Base-by-base conservation (phyloP, 306 rosid species). In the Astragalus glycyphyllos region DNA sequence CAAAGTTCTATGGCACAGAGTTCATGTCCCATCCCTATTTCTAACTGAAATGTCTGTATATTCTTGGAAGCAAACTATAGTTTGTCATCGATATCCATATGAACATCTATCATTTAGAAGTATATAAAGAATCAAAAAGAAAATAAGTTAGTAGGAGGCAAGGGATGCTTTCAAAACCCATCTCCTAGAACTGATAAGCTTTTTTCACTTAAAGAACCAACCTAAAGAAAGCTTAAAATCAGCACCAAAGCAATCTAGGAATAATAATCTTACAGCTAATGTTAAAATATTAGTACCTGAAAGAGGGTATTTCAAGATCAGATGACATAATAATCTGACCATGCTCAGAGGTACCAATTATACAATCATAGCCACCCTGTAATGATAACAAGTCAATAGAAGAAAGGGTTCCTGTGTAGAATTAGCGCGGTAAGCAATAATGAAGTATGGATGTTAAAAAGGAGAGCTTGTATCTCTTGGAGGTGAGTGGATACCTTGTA, bases 291-390 rank as follows among this genome's bases (percentile, higher is more conserved):
- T n/a, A 34, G 35, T 76, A 94, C 98, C 96, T 87, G 83, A 91
- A 91, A 60, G 86, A 64, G 59, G 96, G 99, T 64, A 94, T 66
- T 54, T 73, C 83, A 69, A 94, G 95, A 35, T 89, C 88, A 51
- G 91, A 89, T 17, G 97, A 89, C 63, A 76, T 89, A 13, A 86
- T 71, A 73, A 83, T 71, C 58, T 58, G 86, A 62, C 97, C 99
- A 12, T 84, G 97, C 88, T 94, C 99, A n/a, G 99, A 94, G 77
- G 99, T 94, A 46, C 99, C 97, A 13, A 94, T 86, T 77, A 84
- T 70, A 81, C 80, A 84, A 81, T 93, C 97, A 77, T 90, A 93
- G 79, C 99, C 99, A 73, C 92, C 96, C 99, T 94, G 86, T 17
- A 69, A 66, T 56, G 46, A 68, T 55, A 65, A 74, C 15, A 76